Evolutionary conservation across 768 basidiomycete species (phyloP), one percentile per base, ranked within the genome.

Genomic region (Mycena latifolia): DNA sequence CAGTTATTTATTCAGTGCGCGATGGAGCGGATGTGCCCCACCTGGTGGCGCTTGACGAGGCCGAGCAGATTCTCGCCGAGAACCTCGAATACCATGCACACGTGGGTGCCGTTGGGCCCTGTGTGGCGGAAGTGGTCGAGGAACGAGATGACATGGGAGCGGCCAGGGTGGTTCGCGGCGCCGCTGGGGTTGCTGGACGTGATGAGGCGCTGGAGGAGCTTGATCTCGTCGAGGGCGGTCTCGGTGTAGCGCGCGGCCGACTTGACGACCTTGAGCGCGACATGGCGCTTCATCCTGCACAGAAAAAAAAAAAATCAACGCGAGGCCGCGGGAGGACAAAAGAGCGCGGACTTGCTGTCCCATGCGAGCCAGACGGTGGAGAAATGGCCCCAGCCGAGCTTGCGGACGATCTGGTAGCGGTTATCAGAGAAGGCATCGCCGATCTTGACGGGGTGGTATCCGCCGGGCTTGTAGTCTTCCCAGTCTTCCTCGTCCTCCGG

Each of bases 41-140:
- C 69, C 65, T 70, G 96, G 81, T 99, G 95, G 14, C 97, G 89
- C 80, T 98, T 98, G 86, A 99, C 98, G 72, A 99, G 87, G 6
- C 92, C 96, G 3, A 99, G 88, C 3, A 99, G 84, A 76, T 97
- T 98, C 80, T 99, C 97, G 65, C 97, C 98, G 11, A 99, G 87
- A 27, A 99, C 98, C 78, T 99, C 98, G 74, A 98, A 98, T 17
- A 98, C 96, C 98, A 99, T 99, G 85, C 98, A 99, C 71, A 99
- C 93, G 79, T 99, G 98, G 18, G 88, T 91, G 39, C 98, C 98
- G 77, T 99, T 98, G 12, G 96, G 96, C 1, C 98, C 98, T 66
- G 92, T 93, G 80, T 99, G 98, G 28, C 91, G 88, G 78, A 99
- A 99, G 77, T 99, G 95, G 81, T 99, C 97, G 51, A 99, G 92